Conservation (phyloP, 2,329 filamentous ascomycete genomes). For the Juglanconis juglandina region DNA sequence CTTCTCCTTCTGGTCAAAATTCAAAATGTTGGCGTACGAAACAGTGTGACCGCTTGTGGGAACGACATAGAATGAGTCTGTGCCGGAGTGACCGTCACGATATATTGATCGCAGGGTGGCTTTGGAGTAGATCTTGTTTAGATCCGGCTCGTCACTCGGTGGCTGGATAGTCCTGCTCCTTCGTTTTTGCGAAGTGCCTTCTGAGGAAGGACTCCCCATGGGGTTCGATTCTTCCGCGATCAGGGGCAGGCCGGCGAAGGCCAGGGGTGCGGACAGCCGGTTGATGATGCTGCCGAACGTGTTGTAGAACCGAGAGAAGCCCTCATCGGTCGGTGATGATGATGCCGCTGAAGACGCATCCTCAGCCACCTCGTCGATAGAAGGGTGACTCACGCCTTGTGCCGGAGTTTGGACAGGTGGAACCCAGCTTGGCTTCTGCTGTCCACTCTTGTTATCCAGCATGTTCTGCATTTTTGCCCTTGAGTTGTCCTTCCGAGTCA, state of each 20-base stretch:
- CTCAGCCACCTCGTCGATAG: constrained; percentile 24
- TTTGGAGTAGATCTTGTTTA: constrained; percentile 78
- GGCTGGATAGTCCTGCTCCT: constrained; percentile 27
- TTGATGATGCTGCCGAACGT: constrained; percentile 88
- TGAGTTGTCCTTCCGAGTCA: constrained; percentile 48
- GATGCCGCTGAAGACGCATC: constrained; percentile 24
- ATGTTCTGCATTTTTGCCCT: constrained; percentile 54
- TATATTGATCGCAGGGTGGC: constrained; percentile 78
- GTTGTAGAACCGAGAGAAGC: constrained; percentile 87
- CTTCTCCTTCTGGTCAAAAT: constrained; percentile 64
- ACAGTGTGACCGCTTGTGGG: constrained; percentile 87
- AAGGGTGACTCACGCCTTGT: constrained; percentile 24
- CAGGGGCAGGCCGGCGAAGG: constrained; percentile 87
- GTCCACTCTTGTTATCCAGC: constrained; percentile 47
- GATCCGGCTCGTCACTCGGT: constrained; percentile 62
- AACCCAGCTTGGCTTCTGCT: constrained; percentile 54
- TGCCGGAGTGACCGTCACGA: constrained; percentile 61
- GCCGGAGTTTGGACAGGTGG: constrained; percentile 37
- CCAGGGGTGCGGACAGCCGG: constrained; percentile 81
- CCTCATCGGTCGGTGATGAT: constrained; percentile 58
- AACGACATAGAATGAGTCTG: constrained; percentile 90
- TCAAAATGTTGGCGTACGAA: constrained; percentile 87
- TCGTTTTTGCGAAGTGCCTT: constrained; percentile 21
- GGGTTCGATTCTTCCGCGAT: constrained; percentile 46
- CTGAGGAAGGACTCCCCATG: constrained; percentile 27